phyloP scores from a whole-genome alignment of 164 flowering plant genomes.

The Annona cherimola region DNA sequence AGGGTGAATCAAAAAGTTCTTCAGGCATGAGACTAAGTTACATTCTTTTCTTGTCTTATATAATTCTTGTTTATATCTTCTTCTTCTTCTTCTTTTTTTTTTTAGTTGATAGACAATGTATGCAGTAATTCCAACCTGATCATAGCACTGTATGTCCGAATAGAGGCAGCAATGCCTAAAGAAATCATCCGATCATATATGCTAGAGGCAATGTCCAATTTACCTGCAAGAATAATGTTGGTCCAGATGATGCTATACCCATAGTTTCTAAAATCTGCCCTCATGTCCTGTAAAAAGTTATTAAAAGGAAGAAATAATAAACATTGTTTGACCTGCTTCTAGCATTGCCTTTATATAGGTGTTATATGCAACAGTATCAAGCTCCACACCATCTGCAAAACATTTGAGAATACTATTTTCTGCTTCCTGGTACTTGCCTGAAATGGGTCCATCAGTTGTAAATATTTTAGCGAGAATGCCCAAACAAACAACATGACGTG shows the following conservation, averaged over 20 bases:
- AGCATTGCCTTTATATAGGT: conserved; percentile 88
- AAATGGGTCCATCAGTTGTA: neutral
- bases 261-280: neutral
- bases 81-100: neutral
- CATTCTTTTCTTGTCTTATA: neutral
- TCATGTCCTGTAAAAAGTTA: neutral
- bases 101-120: neutral
- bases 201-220: conserved; percentile 57
- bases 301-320: neutral
- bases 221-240: conserved; percentile 46
- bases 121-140: conserved; percentile 45
- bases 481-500: neutral
- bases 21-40: neutral
- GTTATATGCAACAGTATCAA: conserved; percentile 88
- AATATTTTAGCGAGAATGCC: neutral
- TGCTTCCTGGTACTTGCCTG: conserved; percentile 69
- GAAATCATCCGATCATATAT: conserved; percentile 69
- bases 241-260: neutral
- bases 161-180: conserved; percentile 52
- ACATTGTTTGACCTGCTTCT: conserved; percentile 57
- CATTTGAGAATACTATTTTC: conserved; percentile 41
- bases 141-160: conserved; percentile 87
- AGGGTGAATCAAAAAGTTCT: neutral
- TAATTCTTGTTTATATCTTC: neutral
- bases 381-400: conserved; percentile 40